Evolutionary conservation across 805 yeast species (phyloP).

Genomic region (Tetrapisispora pingtungensis): DNA sequence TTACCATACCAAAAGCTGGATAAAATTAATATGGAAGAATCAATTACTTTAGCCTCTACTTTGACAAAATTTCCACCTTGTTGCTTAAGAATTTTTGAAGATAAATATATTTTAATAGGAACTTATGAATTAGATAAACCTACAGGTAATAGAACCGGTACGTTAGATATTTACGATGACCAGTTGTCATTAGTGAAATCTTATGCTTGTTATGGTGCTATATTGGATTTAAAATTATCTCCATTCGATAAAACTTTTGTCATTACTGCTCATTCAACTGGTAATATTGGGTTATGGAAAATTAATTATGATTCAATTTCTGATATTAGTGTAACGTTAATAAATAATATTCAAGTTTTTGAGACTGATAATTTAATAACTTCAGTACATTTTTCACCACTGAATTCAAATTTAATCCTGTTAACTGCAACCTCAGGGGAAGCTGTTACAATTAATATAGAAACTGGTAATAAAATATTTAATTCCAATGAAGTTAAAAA

Average conservation of each 20-base stretch:
- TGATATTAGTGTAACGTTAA: constrained; percentile 13
- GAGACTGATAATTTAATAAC: constrained; percentile 48
- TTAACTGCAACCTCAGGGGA: constrained; percentile 66
- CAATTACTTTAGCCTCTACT: constrained; percentile 15
- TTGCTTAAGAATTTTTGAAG: constrained; percentile 47
- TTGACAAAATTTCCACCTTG: constrained; percentile 71
- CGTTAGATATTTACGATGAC: constrained; percentile 35
- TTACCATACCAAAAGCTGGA: no score
- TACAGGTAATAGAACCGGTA: constrained; percentile 54
- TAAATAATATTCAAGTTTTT: constrained; percentile 36
- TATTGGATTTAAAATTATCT: constrained; percentile 65
- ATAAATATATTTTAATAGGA: constrained; percentile 52
- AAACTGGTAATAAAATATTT: constrained; percentile 4
- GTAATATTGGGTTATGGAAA: constrained; percentile 59
- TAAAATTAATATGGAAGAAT: constrained; percentile 10
- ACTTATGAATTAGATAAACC: constrained; percentile 66
- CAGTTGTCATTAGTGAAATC: constrained; percentile 21
- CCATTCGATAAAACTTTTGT: constrained; percentile 43
- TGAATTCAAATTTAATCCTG: constrained; percentile 30
- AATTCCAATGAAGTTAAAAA: constrained; percentile 2
- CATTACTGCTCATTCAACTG: constrained; percentile 72
- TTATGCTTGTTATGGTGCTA: constrained; percentile 44
- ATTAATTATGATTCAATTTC: constrained; percentile 10
- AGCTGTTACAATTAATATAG: constrained; percentile 29
- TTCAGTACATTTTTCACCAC: constrained; percentile 49